Base-by-base conservation (phyloP, 2,329 filamentous ascomycete species). In the Cladosporium colombiae region DNA sequence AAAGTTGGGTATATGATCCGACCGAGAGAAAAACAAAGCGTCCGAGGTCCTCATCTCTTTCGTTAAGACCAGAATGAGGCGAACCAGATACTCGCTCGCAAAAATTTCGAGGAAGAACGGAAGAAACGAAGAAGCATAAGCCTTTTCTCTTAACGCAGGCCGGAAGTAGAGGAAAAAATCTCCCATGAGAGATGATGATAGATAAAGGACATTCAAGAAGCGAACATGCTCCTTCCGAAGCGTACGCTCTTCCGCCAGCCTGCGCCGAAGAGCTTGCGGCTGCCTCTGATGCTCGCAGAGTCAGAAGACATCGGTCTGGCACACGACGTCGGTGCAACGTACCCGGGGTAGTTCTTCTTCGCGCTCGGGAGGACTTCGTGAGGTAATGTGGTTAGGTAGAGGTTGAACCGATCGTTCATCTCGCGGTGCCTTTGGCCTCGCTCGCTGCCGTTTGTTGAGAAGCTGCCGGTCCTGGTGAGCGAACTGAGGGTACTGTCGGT, bases 361-460 rank as follows among this genome's bases (percentile, higher is more conserved):
- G 69, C 74, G 55, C 74, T 76, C 13, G 72, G 74, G 8, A 76
- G 66, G n/a, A 74, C 68, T 62, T 76, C 72, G 65, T 75, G 73
- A 11, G 74, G 74, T 11, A 69, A 65, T 18, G 66, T 70, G 35
- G 69, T 74, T 16, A 78, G 69, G 68, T 78, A 78, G 27, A 74
- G 60, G 56, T 71, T 67, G 27, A 78, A 67, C n/a, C 76, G 70
- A 31, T 74, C 72, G 69, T 77, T 77, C 72, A 74, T 75, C 35
- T 76, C 73, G n/a, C 72, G 69, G 16, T 74, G 70, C 44, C 70
- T 66, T 49, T 72, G 74, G 3, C 70, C 73, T 18, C 74, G 70
- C 21, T 74, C 74, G 35, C 67, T 64, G 14, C 74, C 74, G 27
- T 70, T 67, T n/a, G 69, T 71, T 53, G 67, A 67, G 55, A 67